Conservation (phyloP, 1,139 yeast species). For the Sugiyamaella pinicola region DNA sequence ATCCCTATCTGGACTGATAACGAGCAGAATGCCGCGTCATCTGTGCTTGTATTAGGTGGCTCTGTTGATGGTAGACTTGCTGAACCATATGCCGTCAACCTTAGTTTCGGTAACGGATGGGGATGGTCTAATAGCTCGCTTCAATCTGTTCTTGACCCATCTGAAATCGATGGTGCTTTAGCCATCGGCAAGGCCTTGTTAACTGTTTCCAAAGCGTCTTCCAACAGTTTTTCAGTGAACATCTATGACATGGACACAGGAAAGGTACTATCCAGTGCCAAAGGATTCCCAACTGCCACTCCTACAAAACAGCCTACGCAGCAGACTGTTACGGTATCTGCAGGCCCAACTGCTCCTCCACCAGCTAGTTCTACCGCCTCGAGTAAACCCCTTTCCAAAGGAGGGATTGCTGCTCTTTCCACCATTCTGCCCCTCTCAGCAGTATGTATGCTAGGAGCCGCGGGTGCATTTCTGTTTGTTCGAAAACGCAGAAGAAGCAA, state of each 20-base stretch:
- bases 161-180: slow-evolving; percentile 45
- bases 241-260: slow-evolving; percentile 18
- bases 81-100: slow-evolving; percentile 47
- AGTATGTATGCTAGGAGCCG: slow-evolving; percentile 31
- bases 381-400: slow-evolving; percentile 28
- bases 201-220: slow-evolving; percentile 32
- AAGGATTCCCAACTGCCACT: slow-evolving; percentile 21
- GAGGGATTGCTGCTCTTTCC: slow-evolving; percentile 42
- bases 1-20: slow-evolving; percentile 44
- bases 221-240: slow-evolving; percentile 8
- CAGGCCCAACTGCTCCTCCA: slow-evolving; percentile 36
- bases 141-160: slow-evolving; percentile 23
- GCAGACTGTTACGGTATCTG: slow-evolving; percentile 32
- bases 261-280: slow-evolving; percentile 5
- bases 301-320: slow-evolving; percentile 28
- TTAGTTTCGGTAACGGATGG: slow-evolving; percentile 51
- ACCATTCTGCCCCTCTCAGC: slow-evolving; percentile 41
- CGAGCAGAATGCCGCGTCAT: slow-evolving; percentile 24
- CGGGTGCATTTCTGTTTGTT: slow-evolving; percentile 31
- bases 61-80: slow-evolving; percentile 44
- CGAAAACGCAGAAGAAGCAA: slow-evolving; percentile 22
- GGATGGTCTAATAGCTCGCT: slow-evolving; percentile 42
- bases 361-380: slow-evolving; percentile 24
- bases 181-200: slow-evolving; percentile 47
- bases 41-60: slow-evolving; percentile 47